These are phyloP conservation scores for Polyrhizophydium stewartii DNA, from an alignment of 371 early-diverging fungal species.

Conservation along the genomic window DNA sequence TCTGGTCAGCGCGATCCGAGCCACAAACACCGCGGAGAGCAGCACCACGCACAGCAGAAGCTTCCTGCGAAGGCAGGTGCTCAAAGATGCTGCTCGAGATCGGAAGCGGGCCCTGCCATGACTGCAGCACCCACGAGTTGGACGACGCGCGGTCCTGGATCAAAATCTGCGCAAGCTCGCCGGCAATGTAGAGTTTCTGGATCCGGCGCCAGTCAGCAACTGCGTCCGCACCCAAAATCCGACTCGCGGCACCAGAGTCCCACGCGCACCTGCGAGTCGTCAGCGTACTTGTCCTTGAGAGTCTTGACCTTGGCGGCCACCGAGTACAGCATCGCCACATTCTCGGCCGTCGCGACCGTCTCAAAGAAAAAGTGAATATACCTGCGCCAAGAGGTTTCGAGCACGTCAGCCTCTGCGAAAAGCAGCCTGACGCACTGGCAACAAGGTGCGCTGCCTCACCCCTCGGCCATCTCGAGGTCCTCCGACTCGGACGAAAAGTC, in stretches of 20 bases:
- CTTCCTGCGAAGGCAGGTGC: slow-evolving; percentile 33
- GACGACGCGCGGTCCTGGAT: slow-evolving; percentile 63
- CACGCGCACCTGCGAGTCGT: slow-evolving; percentile 36
- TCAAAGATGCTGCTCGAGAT: slow-evolving; percentile 60
- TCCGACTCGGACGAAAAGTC: slow-evolving; percentile 66
- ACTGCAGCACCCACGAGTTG: slow-evolving; percentile 64
- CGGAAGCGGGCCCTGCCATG: slow-evolving; percentile 59
- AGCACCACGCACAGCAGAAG: background rate
- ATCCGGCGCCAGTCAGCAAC: background rate
- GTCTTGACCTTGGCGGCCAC: slow-evolving; percentile 75
- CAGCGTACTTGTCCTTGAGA: slow-evolving; percentile 52
- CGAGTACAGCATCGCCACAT: slow-evolving; percentile 77
- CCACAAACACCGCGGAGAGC: background rate
- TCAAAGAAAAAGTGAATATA: slow-evolving; percentile 85
- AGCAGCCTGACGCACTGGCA: background rate
- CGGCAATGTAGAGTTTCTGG: slow-evolving; percentile 69
- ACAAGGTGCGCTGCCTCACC: slow-evolving; percentile 32
- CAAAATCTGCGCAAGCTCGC: slow-evolving; percentile 75
- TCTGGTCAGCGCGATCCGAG: no score
- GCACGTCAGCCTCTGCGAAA: background rate
- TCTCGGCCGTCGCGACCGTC: slow-evolving; percentile 72
- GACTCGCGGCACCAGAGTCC: background rate
- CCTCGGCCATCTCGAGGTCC: slow-evolving; percentile 55
- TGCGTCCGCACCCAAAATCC: no score
- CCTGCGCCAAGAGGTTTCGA: slow-evolving; percentile 19